phyloP scores from a whole-genome alignment of 176 grass and related monocot species.

The Oryza coarctata region DNA sequence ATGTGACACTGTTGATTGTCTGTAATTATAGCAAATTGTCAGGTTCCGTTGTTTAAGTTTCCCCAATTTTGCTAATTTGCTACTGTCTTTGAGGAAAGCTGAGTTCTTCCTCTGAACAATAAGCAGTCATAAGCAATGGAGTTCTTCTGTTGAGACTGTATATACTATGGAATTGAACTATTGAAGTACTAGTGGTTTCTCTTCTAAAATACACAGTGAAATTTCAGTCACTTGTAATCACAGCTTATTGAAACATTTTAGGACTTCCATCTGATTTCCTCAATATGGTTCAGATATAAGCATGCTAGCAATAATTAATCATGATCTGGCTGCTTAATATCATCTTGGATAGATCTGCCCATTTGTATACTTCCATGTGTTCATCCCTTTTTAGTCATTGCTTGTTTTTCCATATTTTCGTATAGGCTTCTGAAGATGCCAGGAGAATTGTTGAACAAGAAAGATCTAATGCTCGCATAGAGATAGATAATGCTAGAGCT shows the following conservation, averaged over 20 bases:
- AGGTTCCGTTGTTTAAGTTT: not conserved
- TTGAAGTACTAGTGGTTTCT: not conserved
- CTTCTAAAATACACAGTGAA: not conserved
- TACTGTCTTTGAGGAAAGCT: not conserved
- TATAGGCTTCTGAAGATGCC: constrained; percentile 84
- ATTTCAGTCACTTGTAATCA: not conserved
- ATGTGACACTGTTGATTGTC: not conserved
- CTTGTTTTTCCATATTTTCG: constrained; percentile 19
- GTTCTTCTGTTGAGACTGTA: not conserved
- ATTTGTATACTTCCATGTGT: not conserved
- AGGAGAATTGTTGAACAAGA: constrained; percentile 77
- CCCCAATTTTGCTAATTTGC: not conserved
- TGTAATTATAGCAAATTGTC: not conserved
- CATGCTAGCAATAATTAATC: not conserved
- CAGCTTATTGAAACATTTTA: constrained; percentile 11
- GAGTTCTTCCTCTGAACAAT: not conserved
- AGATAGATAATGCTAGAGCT: constrained; percentile 68
- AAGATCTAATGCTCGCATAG: constrained; percentile 54
- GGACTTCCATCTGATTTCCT: constrained; percentile 16
- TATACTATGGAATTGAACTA: not conserved
- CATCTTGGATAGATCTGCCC: not conserved
- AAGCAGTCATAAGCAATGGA: not conserved
- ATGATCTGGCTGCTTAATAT: not conserved
- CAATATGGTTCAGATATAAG: not conserved
- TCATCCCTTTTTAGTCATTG: not conserved